Percentiles rank a stretch among this genome's conserved stretches.
Evolutionary conservation across 495 filamentous ascomycete species (phyloP).

Genomic region (Pseudevernia furfuracea): DNA sequence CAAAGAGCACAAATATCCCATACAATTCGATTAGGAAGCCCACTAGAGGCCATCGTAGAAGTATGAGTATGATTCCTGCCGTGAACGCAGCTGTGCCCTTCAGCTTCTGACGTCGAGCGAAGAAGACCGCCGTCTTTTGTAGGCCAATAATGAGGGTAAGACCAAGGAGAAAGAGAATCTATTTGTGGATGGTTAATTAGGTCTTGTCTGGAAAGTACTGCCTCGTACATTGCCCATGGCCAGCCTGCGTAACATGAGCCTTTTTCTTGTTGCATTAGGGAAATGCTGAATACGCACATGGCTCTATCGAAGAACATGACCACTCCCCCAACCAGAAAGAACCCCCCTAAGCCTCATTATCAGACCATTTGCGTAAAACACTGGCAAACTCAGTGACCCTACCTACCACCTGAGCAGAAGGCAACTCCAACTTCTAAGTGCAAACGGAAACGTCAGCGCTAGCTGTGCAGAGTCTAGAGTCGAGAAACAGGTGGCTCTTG

Average conservation of each 20-base stretch:
- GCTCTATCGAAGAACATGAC: conserved; percentile 96
- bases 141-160: conserved; percentile 92
- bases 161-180: conserved; percentile 97
- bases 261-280: background rate
- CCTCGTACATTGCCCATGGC: conserved; percentile 76
- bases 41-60: conserved; percentile 78
- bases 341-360: conserved; percentile 52
- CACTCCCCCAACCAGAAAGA: conserved; percentile 90
- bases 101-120: conserved; percentile 83
- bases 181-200: background rate
- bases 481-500: background rate
- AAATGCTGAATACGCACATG: conserved; percentile 50
- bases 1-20: conserved; percentile 87
- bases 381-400: conserved; percentile 22
- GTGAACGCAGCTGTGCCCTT: conserved; percentile 88
- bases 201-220: conserved; percentile 5
- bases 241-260: conserved; percentile 41
- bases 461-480: background rate
- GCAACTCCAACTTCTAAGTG: conserved; percentile 79
- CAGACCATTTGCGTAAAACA: conserved; percentile 18
- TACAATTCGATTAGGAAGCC: conserved; percentile 89
- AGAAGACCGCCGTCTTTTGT: conserved; percentile 83
- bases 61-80: conserved; percentile 74
- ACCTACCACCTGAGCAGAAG: conserved; percentile 92
- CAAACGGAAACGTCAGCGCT: conserved; percentile 16